Evolutionary conservation across 75 land plant species (phyloP), one percentile per base, ranked within the genome.

Genomic region (Gnetum montanum): DNA sequence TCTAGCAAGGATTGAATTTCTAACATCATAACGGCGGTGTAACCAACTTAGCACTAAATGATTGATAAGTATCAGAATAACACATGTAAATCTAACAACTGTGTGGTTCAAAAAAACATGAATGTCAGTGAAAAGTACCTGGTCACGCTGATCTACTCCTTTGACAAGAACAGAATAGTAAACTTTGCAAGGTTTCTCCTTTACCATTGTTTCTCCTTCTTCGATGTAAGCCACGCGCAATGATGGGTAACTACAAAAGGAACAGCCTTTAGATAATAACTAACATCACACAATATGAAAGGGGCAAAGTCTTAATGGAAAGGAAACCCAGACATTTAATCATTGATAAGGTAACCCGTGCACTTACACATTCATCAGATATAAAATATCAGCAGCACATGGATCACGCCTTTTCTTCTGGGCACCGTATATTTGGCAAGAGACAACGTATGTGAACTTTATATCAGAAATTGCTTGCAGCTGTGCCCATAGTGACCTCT

Each of bases 161-260:
- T 93, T 93, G 27, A 93, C 73, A 64, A 93, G 78, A 13, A 93
- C 90, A n/a, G 98, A 93, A 60, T 85, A 93, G 59, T 79, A 93
- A 28, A 68, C 74, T 51, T 93, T 93, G 16, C 80, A 59, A 44
- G 73, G 25, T 59, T 71, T 93, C 20, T 77, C 90, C 23, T 76
- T 69, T 25, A 68, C 71, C 59, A 73, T 59, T 43, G 77, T 84
- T 51, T 88, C 98, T 63, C 68, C 64, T 49, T 85, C 90, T 67
- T 93, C 98, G 19, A 93, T 77, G 58, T 89, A 93, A 41, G 98
- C 98, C 47, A 93, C 84, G 46, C 96, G 90, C 36, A 93, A 59
- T 46, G 86, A 82, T 47, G 84, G 84, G 48, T 93, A 75, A 67
- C 98, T 93, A 52, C 31, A 74, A 19, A 59, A 31, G 34, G 3